Conservation (phyloP, 78 protist species). For the slime mould (Dictyostelium discoideum) region dicty_2.7 NC_007090.3:3517501-3518000, state of each 20-base stretch:
- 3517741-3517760: constrained; percentile 33
- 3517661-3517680: background rate
- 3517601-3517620: constrained; percentile 38
- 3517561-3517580: constrained; percentile 32
- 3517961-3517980: background rate
- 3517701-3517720: background rate
- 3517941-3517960: background rate
- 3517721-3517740: constrained; percentile 18
- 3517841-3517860: background rate
- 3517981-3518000: no score
- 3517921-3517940: background rate
- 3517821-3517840: background rate
- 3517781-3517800: constrained; percentile 2
- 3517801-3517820: background rate
- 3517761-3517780: constrained; percentile 64
- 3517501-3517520: background rate
- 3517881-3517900: background rate
- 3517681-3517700: background rate
- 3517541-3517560: constrained; percentile 6
- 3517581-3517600: constrained; percentile 54
- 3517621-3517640: constrained; percentile 3
- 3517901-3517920: background rate
- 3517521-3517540: background rate
- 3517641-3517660: constrained; percentile 7
- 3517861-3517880: background rate